Evolutionary conservation across 208 protist species (phyloP).

Genomic region (Leishmania turanica): DNA sequence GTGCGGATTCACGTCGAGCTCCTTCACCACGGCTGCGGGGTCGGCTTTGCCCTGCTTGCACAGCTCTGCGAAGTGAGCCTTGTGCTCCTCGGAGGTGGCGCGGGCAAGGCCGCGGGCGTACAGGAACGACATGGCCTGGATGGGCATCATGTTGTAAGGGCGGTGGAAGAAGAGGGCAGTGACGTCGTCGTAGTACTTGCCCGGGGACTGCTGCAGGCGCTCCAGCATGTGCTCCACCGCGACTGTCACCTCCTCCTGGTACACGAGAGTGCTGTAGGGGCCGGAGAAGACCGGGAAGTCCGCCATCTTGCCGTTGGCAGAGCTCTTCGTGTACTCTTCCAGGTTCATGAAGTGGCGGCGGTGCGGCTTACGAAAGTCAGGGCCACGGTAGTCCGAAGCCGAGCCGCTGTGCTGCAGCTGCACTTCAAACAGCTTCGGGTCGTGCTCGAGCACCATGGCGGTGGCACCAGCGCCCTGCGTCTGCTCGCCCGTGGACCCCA

Average conservation of each 20-base stretch:
- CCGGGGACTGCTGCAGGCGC: constrained; percentile 57
- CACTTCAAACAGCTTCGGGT: constrained; percentile 76
- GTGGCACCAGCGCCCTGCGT: constrained; percentile 88
- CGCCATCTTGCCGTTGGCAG: constrained; percentile 76
- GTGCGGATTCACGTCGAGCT: constrained; percentile 67
- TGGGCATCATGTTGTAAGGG: constrained; percentile 94
- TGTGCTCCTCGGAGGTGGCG: constrained; percentile 68
- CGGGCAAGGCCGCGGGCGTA: constrained; percentile 85
- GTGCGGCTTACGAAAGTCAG: constrained; percentile 92
- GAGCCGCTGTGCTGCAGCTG: constrained; percentile 78
- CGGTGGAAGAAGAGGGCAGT: constrained; percentile 91
- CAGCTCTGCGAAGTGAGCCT: constrained; percentile 62
- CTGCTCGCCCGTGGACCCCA: constrained; percentile 90
- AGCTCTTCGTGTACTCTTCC: constrained; percentile 70
- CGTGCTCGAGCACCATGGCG: constrained; percentile 83
- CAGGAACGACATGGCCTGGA: constrained; percentile 91
- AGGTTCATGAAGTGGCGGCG: constrained; percentile 86
- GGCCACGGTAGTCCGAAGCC: constrained; percentile 87
- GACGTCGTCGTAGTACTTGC: constrained; percentile 89
- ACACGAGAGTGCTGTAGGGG: constrained; percentile 89
- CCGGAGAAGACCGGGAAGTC: constrained; percentile 93
- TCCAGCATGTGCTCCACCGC: constrained; percentile 89
- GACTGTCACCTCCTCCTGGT: constrained; percentile 88
- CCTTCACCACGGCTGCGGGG: constrained; percentile 47
- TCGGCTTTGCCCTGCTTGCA: constrained; percentile 68